Base-by-base conservation (phyloP, 2,329 filamentous ascomycete genomes). In the Cyphellophora europaea region DNA sequence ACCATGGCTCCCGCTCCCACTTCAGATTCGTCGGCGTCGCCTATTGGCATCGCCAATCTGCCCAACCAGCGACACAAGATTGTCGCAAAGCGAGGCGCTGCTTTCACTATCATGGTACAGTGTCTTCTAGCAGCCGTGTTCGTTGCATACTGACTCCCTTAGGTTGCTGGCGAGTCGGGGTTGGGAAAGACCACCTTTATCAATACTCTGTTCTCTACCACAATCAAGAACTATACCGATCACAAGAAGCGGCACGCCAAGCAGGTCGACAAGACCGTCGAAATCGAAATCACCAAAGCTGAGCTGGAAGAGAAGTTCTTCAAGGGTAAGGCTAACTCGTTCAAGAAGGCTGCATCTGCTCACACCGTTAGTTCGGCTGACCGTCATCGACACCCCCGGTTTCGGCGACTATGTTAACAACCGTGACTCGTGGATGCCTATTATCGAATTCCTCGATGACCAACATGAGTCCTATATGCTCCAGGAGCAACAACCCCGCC, bases 401-500 rank as follows among this genome's bases (percentile, higher is more conserved):
- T 98, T 98, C 58, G 91, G 91, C 64, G 91, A 98, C 76, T 98
- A 98, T 60, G 91, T 98, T 63, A 98, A 98, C 82, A 98, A 98
- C 77, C 84, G 89, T 58, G 91, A 98, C 66, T 96, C 91, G 45
- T 98, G 91, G 91, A 93, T 94, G 76, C 91, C 91, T 61, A 96
- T 98, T 60, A 96, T 98, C 65, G 91, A 98, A 67, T 98, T 98
- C 72, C 75, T 98, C 55, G 91, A 98, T 67, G 91, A 98, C 69
- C 91, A 98, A 75, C 93, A 98, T 65, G 91, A 98, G 74, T 98
- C 91, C 23, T 98, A 98, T 69, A 98, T 98, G 91, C 76, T 98
- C 60, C 91, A 98, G 73, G 91, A 98, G 77, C 91, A 98, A 68
- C 91, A 98, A 69, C 91, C 93, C 53, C 86, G 86, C 66, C 87